Percentiles rank a stretch among this genome's conserved stretches.
Evolutionary conservation across 345 rosid species (phyloP).

Genomic region (Linum lewisii): DNA sequence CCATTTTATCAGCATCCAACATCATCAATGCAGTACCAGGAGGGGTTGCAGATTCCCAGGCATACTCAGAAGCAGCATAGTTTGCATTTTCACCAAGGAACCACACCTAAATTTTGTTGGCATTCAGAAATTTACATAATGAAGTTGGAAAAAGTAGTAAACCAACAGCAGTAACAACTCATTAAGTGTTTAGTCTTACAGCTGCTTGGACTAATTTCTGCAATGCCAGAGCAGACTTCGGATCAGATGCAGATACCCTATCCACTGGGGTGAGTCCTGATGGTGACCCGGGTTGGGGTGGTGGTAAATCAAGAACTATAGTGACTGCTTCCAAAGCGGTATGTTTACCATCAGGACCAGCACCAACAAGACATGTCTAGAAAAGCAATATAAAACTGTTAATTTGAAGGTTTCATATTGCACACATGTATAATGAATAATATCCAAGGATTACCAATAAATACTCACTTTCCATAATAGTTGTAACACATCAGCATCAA

Average conservation of each 20-base stretch:
- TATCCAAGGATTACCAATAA: not conserved
- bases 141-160: not conserved
- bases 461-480: constrained; percentile 82
- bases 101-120: constrained; percentile 57
- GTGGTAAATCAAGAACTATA: constrained; percentile 93
- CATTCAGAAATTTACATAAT: constrained; percentile 6
- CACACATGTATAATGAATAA: not conserved
- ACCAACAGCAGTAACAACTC: not conserved
- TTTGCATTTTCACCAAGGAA: constrained; percentile 99
- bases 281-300: constrained; percentile 98
- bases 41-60: constrained; percentile 99
- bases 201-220: constrained; percentile 99
- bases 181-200: constrained; percentile 34
- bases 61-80: constrained; percentile 99
- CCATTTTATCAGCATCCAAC: constrained; percentile 99
- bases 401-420: constrained; percentile 6
- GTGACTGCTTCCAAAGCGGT: constrained; percentile 99
- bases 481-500: constrained; percentile 96
- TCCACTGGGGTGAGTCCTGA: constrained; percentile 78
- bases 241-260: constrained; percentile 92
- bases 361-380: constrained; percentile 98
- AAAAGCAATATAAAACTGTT: constrained; percentile 7
- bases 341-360: constrained; percentile 98
- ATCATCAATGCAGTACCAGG: constrained; percentile 99
- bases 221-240: constrained; percentile 92